Evolutionary conservation across 139 green algal species (phyloP).

Genomic region (Nannochloris sp.): DNA sequence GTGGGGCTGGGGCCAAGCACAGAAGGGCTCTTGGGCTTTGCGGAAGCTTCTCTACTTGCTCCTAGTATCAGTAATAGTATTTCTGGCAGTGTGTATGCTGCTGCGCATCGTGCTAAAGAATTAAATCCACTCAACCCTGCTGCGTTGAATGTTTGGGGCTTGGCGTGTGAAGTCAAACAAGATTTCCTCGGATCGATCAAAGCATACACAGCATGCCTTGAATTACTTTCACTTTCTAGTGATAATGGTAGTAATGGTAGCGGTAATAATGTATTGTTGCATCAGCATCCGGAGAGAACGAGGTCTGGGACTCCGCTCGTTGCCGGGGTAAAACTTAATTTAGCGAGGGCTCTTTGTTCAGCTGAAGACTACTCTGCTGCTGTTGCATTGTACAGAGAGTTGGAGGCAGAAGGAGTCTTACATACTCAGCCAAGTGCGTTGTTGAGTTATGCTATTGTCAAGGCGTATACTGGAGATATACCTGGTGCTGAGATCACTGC

Average conservation of each 20-base stretch:
- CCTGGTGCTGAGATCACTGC: constrained; percentile 9
- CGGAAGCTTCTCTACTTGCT: constrained; percentile 26
- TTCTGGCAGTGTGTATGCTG: neutral
- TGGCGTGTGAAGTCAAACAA: constrained; percentile 45
- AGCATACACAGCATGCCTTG: constrained; percentile 12
- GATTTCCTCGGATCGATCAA: constrained; percentile 10
- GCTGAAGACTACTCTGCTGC: constrained; percentile 1
- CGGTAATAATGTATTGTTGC: neutral
- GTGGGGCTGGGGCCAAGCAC: constrained; percentile 39
- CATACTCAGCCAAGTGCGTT: constrained; percentile 6
- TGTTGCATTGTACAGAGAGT: constrained; percentile 6
- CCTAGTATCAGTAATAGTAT: neutral
- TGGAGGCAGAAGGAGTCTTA: constrained; percentile 13
- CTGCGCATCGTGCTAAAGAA: constrained; percentile 24
- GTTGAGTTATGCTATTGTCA: constrained; percentile 19
- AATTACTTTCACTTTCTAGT: constrained; percentile 15
- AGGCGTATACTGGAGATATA: neutral
- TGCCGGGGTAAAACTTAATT: constrained; percentile 14
- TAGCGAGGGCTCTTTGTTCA: constrained; percentile 23
- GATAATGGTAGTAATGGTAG: neutral
- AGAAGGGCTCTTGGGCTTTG: constrained; percentile 28
- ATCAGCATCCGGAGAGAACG: neutral
- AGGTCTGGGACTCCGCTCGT: neutral
- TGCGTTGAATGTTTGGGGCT: constrained; percentile 35
- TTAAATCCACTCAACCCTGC: constrained; percentile 52